Evolutionary conservation across 345 rosid genomes (phyloP).

Genomic region (Gossypium longicalyx): DNA sequence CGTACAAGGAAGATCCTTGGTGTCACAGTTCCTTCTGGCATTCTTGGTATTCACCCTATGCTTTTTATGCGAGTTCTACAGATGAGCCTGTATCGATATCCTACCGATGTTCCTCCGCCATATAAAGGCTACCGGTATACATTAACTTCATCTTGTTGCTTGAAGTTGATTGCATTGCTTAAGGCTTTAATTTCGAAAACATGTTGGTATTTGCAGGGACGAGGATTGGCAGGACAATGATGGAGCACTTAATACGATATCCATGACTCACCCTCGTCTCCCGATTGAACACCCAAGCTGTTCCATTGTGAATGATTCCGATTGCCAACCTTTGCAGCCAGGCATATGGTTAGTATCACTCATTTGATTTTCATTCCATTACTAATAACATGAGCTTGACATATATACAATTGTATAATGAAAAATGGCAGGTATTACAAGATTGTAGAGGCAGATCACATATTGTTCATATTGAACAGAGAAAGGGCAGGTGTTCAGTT

Average conservation of each 20-base stretch:
- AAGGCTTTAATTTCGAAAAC: background rate
- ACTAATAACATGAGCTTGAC: background rate
- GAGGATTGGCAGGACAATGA: conserved; percentile 98
- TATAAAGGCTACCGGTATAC: conserved; percentile 86
- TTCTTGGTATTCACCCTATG: conserved; percentile 76
- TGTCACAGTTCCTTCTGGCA: conserved; percentile 71
- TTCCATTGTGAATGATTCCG: conserved; percentile 48
- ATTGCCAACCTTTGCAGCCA: conserved; percentile 63
- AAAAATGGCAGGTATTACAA: conserved; percentile 72
- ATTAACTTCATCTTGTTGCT: background rate
- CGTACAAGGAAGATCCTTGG: conserved; percentile 63
- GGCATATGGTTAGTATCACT: conserved; percentile 77
- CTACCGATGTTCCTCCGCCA: conserved; percentile 59
- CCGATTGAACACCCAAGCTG: conserved; percentile 71
- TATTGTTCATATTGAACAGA: conserved; percentile 65
- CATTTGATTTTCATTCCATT: background rate
- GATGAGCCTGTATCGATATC: conserved; percentile 76
- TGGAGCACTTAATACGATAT: conserved; percentile 90
- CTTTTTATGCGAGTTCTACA: conserved; percentile 81
- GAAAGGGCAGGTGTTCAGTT: conserved; percentile 94
- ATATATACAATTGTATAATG: background rate
- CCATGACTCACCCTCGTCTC: conserved; percentile 88
- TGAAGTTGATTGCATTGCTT: background rate
- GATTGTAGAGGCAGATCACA: conserved; percentile 86
- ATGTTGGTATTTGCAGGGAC: conserved; percentile 45